A percentile compares a stretch with the other conserved stretches of the same genome.
Evolutionary conservation across 1,139 yeast species (phyloP).

Genomic region (Suzukiozyma palmioleophila): DNA sequence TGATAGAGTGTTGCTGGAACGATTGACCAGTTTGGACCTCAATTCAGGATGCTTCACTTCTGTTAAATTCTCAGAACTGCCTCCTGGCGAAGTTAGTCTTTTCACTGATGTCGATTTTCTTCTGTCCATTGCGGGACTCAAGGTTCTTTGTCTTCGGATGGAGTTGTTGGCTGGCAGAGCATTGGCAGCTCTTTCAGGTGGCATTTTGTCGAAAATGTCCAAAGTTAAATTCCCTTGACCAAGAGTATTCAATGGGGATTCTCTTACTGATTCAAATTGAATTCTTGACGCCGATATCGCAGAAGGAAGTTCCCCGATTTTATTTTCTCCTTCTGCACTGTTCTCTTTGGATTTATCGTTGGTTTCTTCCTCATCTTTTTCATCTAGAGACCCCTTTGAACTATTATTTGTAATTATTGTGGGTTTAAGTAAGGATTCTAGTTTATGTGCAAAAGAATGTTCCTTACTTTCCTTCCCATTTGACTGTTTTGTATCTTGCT

Average conservation of each 20-base stretch:
- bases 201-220: slow-evolving; percentile 41
- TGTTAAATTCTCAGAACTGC: background rate
- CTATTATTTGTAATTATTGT: slow-evolving; percentile 10
- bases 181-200: slow-evolving; percentile 17
- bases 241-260: slow-evolving; percentile 55
- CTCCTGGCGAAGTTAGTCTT: background rate
- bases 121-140: slow-evolving; percentile 8
- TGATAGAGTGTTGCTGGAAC: background rate
- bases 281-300: slow-evolving; percentile 20
- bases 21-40: background rate
- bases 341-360: slow-evolving; percentile 1
- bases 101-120: slow-evolving; percentile 4
- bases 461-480: slow-evolving; percentile 9
- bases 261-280: slow-evolving; percentile 56
- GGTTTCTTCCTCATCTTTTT: slow-evolving; percentile 5
- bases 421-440: slow-evolving; percentile 17
- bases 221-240: slow-evolving; percentile 72
- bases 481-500: background rate
- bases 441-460: slow-evolving; percentile 14
- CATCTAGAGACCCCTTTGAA: slow-evolving; percentile 6
- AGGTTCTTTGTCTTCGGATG: slow-evolving; percentile 2
- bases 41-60: background rate
- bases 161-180: slow-evolving; percentile 1
- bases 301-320: background rate
- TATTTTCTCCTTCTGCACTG: background rate